Base-by-base conservation (phyloP, 768 basidiomycete species). In the Mycena capillaripes region DNA sequence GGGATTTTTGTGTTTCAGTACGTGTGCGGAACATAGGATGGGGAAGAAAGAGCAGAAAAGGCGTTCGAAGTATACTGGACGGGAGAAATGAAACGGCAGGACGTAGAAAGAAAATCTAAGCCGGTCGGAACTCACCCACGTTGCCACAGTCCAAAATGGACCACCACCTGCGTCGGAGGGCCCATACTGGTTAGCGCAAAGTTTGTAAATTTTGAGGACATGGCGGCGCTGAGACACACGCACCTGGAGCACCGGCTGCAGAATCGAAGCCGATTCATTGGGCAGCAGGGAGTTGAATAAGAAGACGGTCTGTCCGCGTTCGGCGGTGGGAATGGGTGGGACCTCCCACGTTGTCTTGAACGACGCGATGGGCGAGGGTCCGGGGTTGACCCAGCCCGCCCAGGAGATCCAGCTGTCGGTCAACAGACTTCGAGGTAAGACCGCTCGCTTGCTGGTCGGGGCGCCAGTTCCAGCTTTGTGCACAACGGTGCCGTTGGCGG, bases 281-380 rank as follows among this genome's bases (percentile, higher is more conserved):
- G 73, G 73, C 65, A 71, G 48, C 9, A 74, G 61, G 2, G 50
- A 55, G 53, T 74, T 74, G 64, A 74, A 74, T 11, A 74, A 23
- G 52, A 74, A 74, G 23, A 70, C 50, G 0, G 73, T 74, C 73
- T 74, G 73, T 2, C 50, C 65, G 36, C 67, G 29, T 40, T 74
- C 44, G 2, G 68, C 36, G 3, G 48, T 64, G 6, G 73, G 73
- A 19, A 63, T 59, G 12, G 73, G 64, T 10, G 73, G 73, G 25
- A 71, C 69, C 11, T 29, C 53, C 73, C 69, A 74, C 1, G 42
- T 74, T 21, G 69, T 74, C 34, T 36, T 66, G 64, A 74, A 70
- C 30, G 50, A 64, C n/a, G 73, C 60, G 32, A 74, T 70, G 2
- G 64, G 69, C 0, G 73, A 61, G 27, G 63, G 53, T 36, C 58